Percentiles rank a stretch among this genome's conserved stretches.
Conservation (phyloP, 306 rosid genomes). For the Acacia confusa region DNA sequence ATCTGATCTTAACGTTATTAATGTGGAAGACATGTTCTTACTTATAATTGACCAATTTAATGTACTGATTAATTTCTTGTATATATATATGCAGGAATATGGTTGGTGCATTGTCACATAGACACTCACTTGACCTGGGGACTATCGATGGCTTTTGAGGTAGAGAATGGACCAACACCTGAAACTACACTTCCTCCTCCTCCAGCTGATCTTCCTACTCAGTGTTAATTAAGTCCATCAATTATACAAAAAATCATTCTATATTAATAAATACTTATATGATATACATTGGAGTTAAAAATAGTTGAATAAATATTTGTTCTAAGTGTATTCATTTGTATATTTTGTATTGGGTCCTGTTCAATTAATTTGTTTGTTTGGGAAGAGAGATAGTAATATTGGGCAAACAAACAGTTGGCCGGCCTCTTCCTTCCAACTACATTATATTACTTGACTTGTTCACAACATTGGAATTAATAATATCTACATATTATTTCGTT, state of each 20-base stretch:
- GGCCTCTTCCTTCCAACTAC: not conserved
- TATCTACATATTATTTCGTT: too few species aligned
- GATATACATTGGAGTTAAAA: not conserved
- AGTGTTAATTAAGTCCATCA: constrained; percentile 29
- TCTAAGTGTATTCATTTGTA: not conserved
- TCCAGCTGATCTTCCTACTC: constrained; percentile 54
- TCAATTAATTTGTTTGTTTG: not conserved
- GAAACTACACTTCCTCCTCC: constrained; percentile 46
- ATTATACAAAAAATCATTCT: not conserved
- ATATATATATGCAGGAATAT: constrained; percentile 36
- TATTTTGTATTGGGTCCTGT: not conserved
- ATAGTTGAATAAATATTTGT: not conserved
- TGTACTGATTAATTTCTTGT: not conserved
- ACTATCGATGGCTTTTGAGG: constrained; percentile 38
- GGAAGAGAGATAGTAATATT: not conserved
- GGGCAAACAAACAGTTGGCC: not conserved
- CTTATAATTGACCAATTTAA: too few species aligned
- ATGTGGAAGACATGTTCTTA: too few species aligned
- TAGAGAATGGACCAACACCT: constrained; percentile 19
- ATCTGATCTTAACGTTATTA: too few species aligned
- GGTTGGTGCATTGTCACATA: constrained; percentile 55
- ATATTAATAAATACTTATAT: not conserved
- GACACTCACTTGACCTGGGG: constrained; percentile 57
- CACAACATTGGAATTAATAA: not conserved
- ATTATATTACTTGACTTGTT: not conserved